These are phyloP conservation scores for Cystoisospora suis DNA, from an alignment of 169 alveolate species.

Conservation along the genomic window DNA sequence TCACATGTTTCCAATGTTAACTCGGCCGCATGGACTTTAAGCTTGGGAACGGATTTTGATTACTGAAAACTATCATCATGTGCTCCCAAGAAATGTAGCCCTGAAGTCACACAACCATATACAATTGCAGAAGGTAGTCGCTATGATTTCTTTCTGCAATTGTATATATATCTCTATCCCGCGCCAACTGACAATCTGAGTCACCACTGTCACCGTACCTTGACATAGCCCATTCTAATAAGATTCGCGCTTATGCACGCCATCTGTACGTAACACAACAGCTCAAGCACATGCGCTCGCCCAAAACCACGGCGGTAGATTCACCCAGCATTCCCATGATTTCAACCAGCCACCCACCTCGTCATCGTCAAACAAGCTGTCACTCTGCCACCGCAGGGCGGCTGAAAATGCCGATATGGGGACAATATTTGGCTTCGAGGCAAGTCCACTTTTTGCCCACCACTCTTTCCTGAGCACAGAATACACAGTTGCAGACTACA, in stretches of 20 bases:
- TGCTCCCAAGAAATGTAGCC: constrained; percentile 88
- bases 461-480: constrained; percentile 66
- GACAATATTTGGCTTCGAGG: constrained; percentile 73
- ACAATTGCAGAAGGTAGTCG: no score
- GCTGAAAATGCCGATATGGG: constrained; percentile 75
- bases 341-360: constrained; percentile 60
- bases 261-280: constrained; percentile 68
- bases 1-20: background rate
- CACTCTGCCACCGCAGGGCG: constrained; percentile 69
- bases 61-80: constrained; percentile 80
- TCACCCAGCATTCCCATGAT: background rate
- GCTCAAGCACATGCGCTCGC: background rate
- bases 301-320: background rate
- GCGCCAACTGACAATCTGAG: background rate
- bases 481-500: background rate
- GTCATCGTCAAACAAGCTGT: constrained; percentile 66
- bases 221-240: constrained; percentile 79
- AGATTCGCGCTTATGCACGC: constrained; percentile 85
- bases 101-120: no score
- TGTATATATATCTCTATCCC: no score
- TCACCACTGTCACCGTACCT: constrained; percentile 46
- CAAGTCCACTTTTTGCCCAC: constrained; percentile 74
- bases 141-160: no score
- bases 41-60: constrained; percentile 81
- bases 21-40: constrained; percentile 34